Conservation (phyloP, 2,329 filamentous ascomycete species). For the Diaporthe amygdali region DNA sequence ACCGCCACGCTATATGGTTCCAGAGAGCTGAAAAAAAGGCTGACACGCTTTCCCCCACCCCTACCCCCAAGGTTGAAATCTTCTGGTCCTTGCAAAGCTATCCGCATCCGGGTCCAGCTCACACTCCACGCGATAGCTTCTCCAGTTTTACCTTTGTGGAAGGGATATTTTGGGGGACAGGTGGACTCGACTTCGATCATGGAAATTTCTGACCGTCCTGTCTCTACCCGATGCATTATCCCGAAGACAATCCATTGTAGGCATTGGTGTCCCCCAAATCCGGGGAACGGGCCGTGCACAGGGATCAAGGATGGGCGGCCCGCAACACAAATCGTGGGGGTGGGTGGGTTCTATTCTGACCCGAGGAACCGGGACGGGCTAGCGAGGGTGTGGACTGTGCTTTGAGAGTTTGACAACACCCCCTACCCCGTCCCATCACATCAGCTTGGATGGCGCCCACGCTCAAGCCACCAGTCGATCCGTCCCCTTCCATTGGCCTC, state of each 20-base stretch:
- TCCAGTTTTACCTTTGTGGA: background rate
- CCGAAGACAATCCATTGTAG: background rate
- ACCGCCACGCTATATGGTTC: no score
- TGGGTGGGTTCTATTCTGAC: background rate
- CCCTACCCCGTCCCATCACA: background rate
- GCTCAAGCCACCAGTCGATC: background rate
- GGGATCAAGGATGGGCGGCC: background rate
- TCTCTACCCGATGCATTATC: background rate
- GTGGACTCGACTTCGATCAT: background rate
- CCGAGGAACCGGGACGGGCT: background rate
- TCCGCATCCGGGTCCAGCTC: no score
- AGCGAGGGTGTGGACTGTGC: background rate
- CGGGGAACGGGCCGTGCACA: background rate
- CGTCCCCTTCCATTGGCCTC: background rate
- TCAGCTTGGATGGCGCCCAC: background rate
- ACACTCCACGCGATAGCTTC: no score
- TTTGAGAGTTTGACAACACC: background rate
- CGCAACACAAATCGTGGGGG: background rate
- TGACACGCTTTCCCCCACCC: background rate
- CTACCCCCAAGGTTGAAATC: background rate
- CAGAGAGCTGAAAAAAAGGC: no score
- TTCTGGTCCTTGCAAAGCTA: background rate
- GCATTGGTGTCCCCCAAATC: background rate
- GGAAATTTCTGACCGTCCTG: background rate
- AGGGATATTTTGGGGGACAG: no score